These are phyloP conservation scores for Panellus pusillus DNA, from an alignment of 768 basidiomycete species.

Conservation along the genomic window DNA sequence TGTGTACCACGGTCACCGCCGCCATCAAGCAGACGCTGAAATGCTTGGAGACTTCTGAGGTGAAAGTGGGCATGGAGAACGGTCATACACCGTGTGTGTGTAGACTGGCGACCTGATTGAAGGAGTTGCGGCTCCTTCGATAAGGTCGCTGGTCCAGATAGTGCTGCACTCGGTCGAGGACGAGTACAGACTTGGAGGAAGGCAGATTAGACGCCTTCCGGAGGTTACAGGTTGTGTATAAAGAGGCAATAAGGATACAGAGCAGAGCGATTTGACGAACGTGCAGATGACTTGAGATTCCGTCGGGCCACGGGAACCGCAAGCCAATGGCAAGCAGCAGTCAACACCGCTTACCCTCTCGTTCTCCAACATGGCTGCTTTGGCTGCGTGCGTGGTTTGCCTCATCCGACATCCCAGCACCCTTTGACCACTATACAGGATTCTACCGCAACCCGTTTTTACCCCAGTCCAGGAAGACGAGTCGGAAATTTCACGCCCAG, in stretches of 20 bases:
- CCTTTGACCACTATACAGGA: conserved; percentile 37
- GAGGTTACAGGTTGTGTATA: conserved; percentile 18
- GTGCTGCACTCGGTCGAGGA: conserved; percentile 22
- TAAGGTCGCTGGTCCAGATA: conserved; percentile 26
- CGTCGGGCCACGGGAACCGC: neutral
- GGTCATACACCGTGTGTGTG: conserved; percentile 58
- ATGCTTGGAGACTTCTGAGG: conserved; percentile 71
- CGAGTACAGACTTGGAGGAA: conserved; percentile 25
- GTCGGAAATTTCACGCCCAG: conserved; percentile 41
- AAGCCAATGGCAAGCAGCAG: neutral
- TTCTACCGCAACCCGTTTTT: conserved; percentile 68
- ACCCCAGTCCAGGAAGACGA: conserved; percentile 61
- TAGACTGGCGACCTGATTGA: conserved; percentile 38
- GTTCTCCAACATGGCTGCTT: conserved; percentile 43
- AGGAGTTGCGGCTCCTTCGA: conserved; percentile 31
- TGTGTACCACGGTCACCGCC: conserved; percentile 37
- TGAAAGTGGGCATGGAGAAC: conserved; percentile 77
- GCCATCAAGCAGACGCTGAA: conserved; percentile 71
- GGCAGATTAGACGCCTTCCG: neutral
- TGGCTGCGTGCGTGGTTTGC: conserved; percentile 65
- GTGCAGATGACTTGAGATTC: neutral
- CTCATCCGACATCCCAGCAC: neutral
- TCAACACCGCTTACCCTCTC: neutral
- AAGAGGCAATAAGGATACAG: conserved; percentile 16
- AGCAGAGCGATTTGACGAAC: conserved; percentile 12